Base-by-base conservation (phyloP, 495 filamentous ascomycete species). In the Neurospora sp. region DNA sequence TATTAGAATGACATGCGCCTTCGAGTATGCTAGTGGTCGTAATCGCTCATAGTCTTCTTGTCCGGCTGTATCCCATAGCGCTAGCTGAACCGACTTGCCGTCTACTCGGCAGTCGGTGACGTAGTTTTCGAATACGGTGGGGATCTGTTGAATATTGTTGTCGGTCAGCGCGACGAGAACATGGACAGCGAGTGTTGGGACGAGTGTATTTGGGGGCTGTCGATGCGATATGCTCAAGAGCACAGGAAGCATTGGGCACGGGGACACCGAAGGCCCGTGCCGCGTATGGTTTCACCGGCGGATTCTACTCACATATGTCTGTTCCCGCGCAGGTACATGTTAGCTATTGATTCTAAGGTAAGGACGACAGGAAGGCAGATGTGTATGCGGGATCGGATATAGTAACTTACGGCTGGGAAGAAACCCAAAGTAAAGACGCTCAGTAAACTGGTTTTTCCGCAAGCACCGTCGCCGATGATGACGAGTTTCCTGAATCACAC, bases 121-220 rank as follows among this genome's bases (percentile, higher is more conserved):
- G 79, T 99, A 99, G 86, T 98, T 99, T 83, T 99, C 96, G 83
- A 99, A 99, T 48, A 99, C 96, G 75, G 96, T 99, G 0, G 96
- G 96, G 54, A 98, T 96, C 90, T 99, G 90, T 62, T 40, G 35
- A 42, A 37, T 62, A 38, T 62, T 41, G 42, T 39, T 70, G 3
- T 11, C 37, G 39, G 76, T 74, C 38, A 76, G 72, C 69, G 20
- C 27, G 27, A 18, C 54, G 54, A 7, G 54, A 66, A 66, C 54
- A 35, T 66, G 54, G 27, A 37, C 31, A 35, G 54, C 54, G 48
- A 35, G 27, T 31, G 12, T 9, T 9, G 14, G 14, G 23, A 35
- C 54, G 27, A 8, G 6, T 35, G 54, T 66, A 31, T 27, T 27
- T 35, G 54, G 31, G 54, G 48, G 48, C 12, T 66, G 12, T 66